Evolutionary conservation across 306 rosid genomes (phyloP), one percentile per base, ranked within the genome.

Genomic region (Cucumis melo): DNA sequence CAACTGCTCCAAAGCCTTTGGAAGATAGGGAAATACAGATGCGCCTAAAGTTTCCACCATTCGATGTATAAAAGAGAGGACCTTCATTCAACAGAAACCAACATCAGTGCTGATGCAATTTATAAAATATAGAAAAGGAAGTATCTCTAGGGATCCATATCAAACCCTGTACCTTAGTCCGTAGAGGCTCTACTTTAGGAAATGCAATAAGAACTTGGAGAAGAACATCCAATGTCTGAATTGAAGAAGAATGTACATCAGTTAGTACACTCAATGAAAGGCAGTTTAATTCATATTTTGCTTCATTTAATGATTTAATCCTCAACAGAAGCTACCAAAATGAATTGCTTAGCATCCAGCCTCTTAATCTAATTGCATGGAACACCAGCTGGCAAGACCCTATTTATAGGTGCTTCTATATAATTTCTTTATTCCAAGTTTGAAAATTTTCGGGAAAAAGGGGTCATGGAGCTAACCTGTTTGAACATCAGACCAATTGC

Each of bases 401-500:
- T 39, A 66, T 19, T 19, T 39, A 39, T 39, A 39, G 27, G 1
- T 39, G 73, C 4, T 66, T 66, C n/a, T 39, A n/a, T 19, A 66
- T 39, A 2, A 39, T 66, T n/a, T 66, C 29, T 39, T 9, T n/a
- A 19, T 65, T 36, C 73, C 29, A 39, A 39, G 44, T n/a, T 39
- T 66, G 24, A 66, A 39, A 66, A 39, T 13, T 48, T 8, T 1
- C 53, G 7, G 7, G 6, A 48, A 48, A 16, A 68, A 75, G 27
- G 65, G 24, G 81, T 36, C 55, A 20, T 71, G 51, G 54, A 29
- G 57, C 89, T 24, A 84, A 93, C 99, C 99, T 90, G 92, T 88
- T 89, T 92, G 87, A 94, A 94, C 99, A 94, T 92, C 84, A 82
- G 84, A 68, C 99, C 99, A 42, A 92, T 90, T 73, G 97, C 90